Percentiles rank a stretch among this genome's conserved stretches.
These are phyloP conservation scores for Suhomyces vadensis DNA, from an alignment of 805 yeast species.

Conservation along the genomic window DNA sequence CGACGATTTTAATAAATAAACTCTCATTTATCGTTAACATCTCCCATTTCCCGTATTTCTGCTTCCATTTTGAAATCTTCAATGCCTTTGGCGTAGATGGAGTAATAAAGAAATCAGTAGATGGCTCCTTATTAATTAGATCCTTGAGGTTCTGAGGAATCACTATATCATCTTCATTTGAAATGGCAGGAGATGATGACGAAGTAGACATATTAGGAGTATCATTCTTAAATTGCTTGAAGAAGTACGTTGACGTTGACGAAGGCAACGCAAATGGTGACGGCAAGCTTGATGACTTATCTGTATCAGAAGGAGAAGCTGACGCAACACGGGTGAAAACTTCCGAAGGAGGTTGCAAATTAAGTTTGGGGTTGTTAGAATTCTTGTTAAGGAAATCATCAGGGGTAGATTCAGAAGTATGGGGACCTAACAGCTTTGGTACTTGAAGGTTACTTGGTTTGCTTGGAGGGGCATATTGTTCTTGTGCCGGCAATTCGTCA, in stretches of 20 bases:
- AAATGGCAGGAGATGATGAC: background rate
- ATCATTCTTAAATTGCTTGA: slow-evolving; percentile 28
- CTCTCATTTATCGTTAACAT: slow-evolving; percentile 40
- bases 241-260: slow-evolving; percentile 42
- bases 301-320: slow-evolving; percentile 15
- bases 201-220: background rate
- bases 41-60: slow-evolving; percentile 45
- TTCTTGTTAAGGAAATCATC: background rate
- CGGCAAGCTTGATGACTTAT: slow-evolving; percentile 25
- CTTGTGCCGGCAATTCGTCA: background rate
- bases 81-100: slow-evolving; percentile 35
- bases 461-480: background rate
- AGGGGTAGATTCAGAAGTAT: background rate
- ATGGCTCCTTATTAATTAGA: slow-evolving; percentile 36
- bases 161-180: slow-evolving; percentile 22
- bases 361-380: background rate
- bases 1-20: slow-evolving; percentile 40
- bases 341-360: background rate
- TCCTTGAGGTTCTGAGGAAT: slow-evolving; percentile 41
- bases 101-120: slow-evolving; percentile 40
- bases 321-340: slow-evolving; percentile 14
- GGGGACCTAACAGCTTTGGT: too few relatives aligned
- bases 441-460: background rate
- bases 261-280: slow-evolving; percentile 48
- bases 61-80: slow-evolving; percentile 45